Conservation (phyloP, 176 grass and related monocot genomes). For the Aegilops bicornis region DNA sequence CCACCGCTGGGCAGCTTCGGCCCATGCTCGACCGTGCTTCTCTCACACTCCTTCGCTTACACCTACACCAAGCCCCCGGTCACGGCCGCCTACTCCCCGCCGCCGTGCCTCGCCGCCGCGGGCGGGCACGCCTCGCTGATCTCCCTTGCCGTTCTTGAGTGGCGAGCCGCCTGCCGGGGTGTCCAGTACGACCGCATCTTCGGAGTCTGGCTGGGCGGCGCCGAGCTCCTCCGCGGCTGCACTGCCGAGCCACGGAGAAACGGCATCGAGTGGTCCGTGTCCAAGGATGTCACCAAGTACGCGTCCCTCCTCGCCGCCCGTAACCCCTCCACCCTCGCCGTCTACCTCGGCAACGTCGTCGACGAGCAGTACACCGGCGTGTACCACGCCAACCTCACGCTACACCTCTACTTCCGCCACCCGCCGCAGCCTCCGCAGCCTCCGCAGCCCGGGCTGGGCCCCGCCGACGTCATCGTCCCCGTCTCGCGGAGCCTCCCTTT, state of each 20-base stretch:
- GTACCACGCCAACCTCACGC: constrained; percentile 68
- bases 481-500: constrained; percentile 57
- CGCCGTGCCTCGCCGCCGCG: constrained; percentile 35
- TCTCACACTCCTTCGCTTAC: constrained; percentile 60
- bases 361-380: constrained; percentile 63
- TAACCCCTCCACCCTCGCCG: constrained; percentile 49
- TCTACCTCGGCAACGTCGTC: constrained; percentile 77
- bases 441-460: constrained; percentile 16
- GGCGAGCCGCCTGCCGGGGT: constrained; percentile 60
- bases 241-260: constrained; percentile 44
- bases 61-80: constrained; percentile 59
- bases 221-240: constrained; percentile 72
- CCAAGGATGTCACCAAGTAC: constrained; percentile 73
- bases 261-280: constrained; percentile 58
- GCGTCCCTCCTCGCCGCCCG: constrained; percentile 58
- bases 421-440: constrained; percentile 2
- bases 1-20: constrained; percentile 42
- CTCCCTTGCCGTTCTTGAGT: constrained; percentile 68
- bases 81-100: constrained; percentile 45
- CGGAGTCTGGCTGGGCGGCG: constrained; percentile 73
- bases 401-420: constrained; percentile 70
- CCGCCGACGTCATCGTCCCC: constrained; percentile 66
- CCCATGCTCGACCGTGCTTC: constrained; percentile 53
- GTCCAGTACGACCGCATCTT: constrained; percentile 74
- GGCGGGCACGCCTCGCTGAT: constrained; percentile 24